These are phyloP conservation scores for Trichoderma sp. DNA, from an alignment of 2,329 filamentous ascomycete genomes.

Conservation along the genomic window DNA sequence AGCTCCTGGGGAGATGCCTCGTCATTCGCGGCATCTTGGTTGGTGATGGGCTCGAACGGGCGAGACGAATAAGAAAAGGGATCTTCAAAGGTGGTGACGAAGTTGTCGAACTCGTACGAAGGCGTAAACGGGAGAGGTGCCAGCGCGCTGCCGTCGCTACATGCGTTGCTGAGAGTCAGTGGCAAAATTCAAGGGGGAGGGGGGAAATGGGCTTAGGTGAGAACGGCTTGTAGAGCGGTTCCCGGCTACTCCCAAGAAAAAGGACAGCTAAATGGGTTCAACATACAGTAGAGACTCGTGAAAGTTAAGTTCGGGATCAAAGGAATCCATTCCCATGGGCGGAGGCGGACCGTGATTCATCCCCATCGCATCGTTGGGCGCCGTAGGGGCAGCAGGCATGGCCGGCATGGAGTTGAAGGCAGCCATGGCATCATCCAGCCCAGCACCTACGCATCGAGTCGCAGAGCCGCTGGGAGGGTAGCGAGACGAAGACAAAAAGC, in stretches of 20 bases:
- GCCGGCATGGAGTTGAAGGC: conserved; percentile 57
- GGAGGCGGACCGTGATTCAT: conserved; percentile 42
- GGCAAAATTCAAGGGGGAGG: not conserved
- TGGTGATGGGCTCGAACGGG: conserved; percentile 45
- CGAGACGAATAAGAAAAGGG: conserved; percentile 59
- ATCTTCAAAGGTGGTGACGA: conserved; percentile 63
- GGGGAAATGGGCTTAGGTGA: not conserved
- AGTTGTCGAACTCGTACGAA: conserved; percentile 59
- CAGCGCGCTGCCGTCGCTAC: conserved; percentile 36
- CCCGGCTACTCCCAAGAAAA: not conserved
- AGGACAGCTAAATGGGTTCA: not conserved
- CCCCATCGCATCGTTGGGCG: conserved; percentile 46
- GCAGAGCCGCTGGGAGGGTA: not conserved
- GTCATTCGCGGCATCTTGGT: conserved; percentile 45
- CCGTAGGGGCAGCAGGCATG: conserved; percentile 41
- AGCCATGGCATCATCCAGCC: conserved; percentile 53
- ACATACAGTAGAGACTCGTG: conserved; percentile 58
- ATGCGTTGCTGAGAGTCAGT: conserved; percentile 19
- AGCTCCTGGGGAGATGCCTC: conserved; percentile 55
- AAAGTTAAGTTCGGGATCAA: conserved; percentile 53
- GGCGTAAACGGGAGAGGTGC: conserved; percentile 53
- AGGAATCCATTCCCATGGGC: conserved; percentile 48
- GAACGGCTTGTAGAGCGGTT: not conserved
- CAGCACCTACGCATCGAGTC: conserved; percentile 30
- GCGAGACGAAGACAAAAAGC: not conserved